phyloP scores from a whole-genome alignment of 768 basidiomycete genomes.

The Lactarius sp. region DNA sequence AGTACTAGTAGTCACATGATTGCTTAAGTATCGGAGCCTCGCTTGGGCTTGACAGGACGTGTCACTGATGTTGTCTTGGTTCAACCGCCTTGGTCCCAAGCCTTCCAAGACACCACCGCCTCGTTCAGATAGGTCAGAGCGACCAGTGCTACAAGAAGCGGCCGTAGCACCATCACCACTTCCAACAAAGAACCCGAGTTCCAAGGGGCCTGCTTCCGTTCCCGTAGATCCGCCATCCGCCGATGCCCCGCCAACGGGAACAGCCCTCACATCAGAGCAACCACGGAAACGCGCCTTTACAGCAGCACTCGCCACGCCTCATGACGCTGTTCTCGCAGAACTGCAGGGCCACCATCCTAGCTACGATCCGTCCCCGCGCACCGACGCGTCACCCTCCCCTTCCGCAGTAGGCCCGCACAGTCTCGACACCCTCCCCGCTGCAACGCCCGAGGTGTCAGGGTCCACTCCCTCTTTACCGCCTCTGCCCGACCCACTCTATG shows the following conservation, averaged over 20 bases:
- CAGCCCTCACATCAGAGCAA: slow-evolving; percentile 25
- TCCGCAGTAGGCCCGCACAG: background rate
- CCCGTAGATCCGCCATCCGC: background rate
- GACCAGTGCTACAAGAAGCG: background rate
- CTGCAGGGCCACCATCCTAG: slow-evolving; percentile 36
- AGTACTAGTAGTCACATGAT: too few species aligned
- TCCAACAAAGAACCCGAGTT: background rate
- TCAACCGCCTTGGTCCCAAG: slow-evolving; percentile 6
- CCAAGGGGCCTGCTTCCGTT: background rate
- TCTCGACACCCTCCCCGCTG: slow-evolving; percentile 23
- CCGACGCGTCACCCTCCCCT: slow-evolving; percentile 17
- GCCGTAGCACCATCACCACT: background rate
- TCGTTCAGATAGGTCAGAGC: background rate
- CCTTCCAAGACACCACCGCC: background rate
- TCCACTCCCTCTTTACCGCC: slow-evolving; percentile 22
- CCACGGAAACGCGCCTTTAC: slow-evolving; percentile 27
- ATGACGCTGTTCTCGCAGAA: slow-evolving; percentile 57
- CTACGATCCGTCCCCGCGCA: slow-evolving; percentile 20
- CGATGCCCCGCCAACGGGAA: background rate
- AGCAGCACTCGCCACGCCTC: slow-evolving; percentile 45
- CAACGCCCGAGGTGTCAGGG: slow-evolving; percentile 19
- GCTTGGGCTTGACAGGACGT: background rate
- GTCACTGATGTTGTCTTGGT: slow-evolving; percentile 18
- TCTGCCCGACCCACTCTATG: slow-evolving; percentile 34
- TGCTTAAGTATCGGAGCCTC: too few species aligned